These are phyloP conservation scores for Globisporangium splendens DNA, from an alignment of 352 stramenopile genomes.

Conservation along the genomic window DNA sequence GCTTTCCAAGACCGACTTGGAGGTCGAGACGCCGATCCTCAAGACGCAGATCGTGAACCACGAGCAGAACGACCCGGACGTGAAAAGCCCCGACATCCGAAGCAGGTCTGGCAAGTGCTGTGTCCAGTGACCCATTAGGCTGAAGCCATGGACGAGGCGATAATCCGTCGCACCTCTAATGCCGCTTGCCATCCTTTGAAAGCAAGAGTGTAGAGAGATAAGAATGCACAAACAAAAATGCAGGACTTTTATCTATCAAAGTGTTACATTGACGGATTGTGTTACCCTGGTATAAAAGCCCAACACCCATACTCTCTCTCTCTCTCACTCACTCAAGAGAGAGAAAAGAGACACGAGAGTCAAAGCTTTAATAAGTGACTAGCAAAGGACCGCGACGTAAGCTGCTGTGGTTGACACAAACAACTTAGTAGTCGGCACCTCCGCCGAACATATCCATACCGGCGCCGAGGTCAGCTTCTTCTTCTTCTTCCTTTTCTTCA, in stretches of 20 bases:
- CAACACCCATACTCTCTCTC: neutral
- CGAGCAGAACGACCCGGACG: slow-evolving; percentile 85
- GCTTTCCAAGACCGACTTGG: slow-evolving; percentile 83
- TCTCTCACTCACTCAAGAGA: too few relatives aligned
- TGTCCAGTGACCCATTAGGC: slow-evolving; percentile 32
- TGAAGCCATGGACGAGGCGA: neutral
- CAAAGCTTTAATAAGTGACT: slow-evolving; percentile 13
- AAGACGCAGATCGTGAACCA: slow-evolving; percentile 93
- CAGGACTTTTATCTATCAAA: slow-evolving; percentile 49
- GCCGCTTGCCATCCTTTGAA: neutral
- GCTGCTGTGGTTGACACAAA: slow-evolving; percentile 4
- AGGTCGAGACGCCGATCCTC: slow-evolving; percentile 80
- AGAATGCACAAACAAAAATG: slow-evolving; percentile 5
- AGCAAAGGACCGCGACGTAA: slow-evolving; percentile 1
- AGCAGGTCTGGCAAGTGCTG: slow-evolving; percentile 42
- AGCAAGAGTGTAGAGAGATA: slow-evolving; percentile 4
- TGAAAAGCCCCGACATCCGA: slow-evolving; percentile 78
- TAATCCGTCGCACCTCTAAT: neutral
- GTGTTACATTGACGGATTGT: slow-evolving; percentile 71
- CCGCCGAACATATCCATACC: slow-evolving; percentile 89
- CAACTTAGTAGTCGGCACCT: slow-evolving; percentile 83
- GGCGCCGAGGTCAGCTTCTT: slow-evolving; percentile 83
- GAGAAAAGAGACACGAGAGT: neutral
- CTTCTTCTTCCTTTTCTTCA: slow-evolving; percentile 77
- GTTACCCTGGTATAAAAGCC: slow-evolving; percentile 38